phyloP scores from a whole-genome alignment of 495 filamentous ascomycete species.

The Pyrenula aspistea region DNA sequence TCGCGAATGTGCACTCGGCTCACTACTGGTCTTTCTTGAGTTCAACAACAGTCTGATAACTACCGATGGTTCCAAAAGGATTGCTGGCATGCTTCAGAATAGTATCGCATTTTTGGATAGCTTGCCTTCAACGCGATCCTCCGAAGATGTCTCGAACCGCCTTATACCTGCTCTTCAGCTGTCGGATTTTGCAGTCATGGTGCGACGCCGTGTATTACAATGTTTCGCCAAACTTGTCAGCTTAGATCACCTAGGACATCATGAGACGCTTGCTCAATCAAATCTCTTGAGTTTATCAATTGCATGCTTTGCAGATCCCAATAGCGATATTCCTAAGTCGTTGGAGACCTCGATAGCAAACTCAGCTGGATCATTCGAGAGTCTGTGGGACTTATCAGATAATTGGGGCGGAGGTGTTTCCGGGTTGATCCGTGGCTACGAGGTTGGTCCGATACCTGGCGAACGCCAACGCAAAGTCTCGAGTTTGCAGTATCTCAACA shows the following conservation, averaged over 20 bases:
- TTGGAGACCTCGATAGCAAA: conserved; percentile 86
- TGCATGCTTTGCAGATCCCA: conserved; percentile 85
- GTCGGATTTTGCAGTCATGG: conserved; percentile 89
- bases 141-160: conserved; percentile 77
- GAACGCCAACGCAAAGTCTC: conserved; percentile 49
- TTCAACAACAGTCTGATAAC: conserved; percentile 90
- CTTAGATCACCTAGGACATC: conserved; percentile 66
- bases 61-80: conserved; percentile 84
- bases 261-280: conserved; percentile 77
- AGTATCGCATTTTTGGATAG: conserved; percentile 78
- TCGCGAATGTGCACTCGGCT: conserved; percentile 86
- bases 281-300: conserved; percentile 89
- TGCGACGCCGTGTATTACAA: conserved; percentile 82
- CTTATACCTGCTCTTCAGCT: conserved; percentile 80
- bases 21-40: conserved; percentile 81
- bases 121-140: conserved; percentile 69
- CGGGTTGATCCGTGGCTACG: conserved; percentile 68
- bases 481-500: conserved; percentile 49
- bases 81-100: conserved; percentile 90
- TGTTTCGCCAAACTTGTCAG: conserved; percentile 87
- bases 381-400: conserved; percentile 87
- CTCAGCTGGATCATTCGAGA: conserved; percentile 82
- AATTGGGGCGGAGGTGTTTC: conserved; percentile 91
- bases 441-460: conserved; percentile 55
- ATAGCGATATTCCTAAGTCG: conserved; percentile 71